Evolutionary conservation across 2,329 filamentous ascomycete genomes (phyloP).

Genomic region (Alternaria conjuncta): DNA sequence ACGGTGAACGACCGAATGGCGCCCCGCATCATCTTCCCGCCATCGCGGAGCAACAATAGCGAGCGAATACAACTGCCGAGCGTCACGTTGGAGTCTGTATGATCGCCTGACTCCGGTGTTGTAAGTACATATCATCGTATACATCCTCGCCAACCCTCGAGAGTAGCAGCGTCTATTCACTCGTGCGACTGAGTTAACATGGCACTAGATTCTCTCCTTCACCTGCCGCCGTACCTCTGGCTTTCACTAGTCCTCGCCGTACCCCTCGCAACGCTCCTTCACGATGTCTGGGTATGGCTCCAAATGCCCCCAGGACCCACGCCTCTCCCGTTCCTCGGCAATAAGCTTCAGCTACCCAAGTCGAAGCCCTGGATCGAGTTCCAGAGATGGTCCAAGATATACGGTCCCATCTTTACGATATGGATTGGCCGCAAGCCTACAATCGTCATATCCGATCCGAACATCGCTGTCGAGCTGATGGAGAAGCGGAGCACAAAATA

Average conservation of each 20-base stretch:
- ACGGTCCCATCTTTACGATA: slow-evolving; percentile 58
- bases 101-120: slow-evolving; percentile 1
- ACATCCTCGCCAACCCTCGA: background rate
- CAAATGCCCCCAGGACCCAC: slow-evolving; percentile 57
- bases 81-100: slow-evolving; percentile 9
- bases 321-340: slow-evolving; percentile 55
- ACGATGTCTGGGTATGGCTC: slow-evolving; percentile 38
- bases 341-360: slow-evolving; percentile 41
- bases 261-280: slow-evolving; percentile 33
- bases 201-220: slow-evolving; percentile 32
- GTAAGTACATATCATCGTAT: slow-evolving; percentile 2
- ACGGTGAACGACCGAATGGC: background rate
- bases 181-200: slow-evolving; percentile 17
- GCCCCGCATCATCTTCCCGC: slow-evolving; percentile 17
- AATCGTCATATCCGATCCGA: slow-evolving; percentile 54
- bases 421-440: slow-evolving; percentile 57
- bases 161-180: background rate
- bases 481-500: slow-evolving; percentile 56
- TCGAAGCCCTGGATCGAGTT: slow-evolving; percentile 48
- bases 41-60: slow-evolving; percentile 20
- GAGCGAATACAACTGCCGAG: slow-evolving; percentile 31
- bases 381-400: slow-evolving; percentile 53
- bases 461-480: slow-evolving; percentile 54
- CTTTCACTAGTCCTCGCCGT: slow-evolving; percentile 34
- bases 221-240: slow-evolving; percentile 30